A percentile compares a stretch with the other conserved stretches of the same genome.
Evolutionary conservation across 2,329 filamentous ascomycete genomes (phyloP).

Genomic region (Talaromyces atroroseus): DNA sequence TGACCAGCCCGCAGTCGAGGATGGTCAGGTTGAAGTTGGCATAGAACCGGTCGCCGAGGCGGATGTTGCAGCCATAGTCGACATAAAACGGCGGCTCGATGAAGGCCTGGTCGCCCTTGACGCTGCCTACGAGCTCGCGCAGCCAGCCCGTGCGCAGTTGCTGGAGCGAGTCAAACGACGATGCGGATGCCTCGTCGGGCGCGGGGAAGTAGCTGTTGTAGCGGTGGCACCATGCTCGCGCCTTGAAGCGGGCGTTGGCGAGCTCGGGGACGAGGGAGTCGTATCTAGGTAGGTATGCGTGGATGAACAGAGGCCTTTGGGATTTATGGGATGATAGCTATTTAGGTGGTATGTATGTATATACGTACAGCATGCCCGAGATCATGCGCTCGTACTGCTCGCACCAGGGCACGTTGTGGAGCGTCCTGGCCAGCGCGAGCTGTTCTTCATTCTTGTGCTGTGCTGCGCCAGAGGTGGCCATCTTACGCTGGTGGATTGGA

Average conservation of each 20-base stretch:
- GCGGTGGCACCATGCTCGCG: slow-evolving; percentile 52
- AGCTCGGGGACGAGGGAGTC: slow-evolving; percentile 47
- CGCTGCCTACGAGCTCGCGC: slow-evolving; percentile 44
- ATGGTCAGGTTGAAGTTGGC: slow-evolving; percentile 41
- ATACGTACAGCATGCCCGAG: slow-evolving; percentile 21
- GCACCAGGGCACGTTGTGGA: slow-evolving; percentile 20
- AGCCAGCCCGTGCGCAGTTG: slow-evolving; percentile 43
- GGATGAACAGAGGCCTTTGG: neutral
- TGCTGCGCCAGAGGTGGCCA: slow-evolving; percentile 2
- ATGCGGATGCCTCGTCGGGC: slow-evolving; percentile 8
- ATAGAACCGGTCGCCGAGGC: slow-evolving; percentile 56
- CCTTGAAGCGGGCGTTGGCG: slow-evolving; percentile 47
- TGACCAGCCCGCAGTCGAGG: slow-evolving; percentile 49
- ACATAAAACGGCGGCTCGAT: slow-evolving; percentile 58
- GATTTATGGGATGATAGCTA: neutral
- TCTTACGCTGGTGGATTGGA: neutral
- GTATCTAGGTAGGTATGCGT: slow-evolving; percentile 48
- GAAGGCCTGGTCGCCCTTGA: slow-evolving; percentile 46
- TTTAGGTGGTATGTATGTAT: neutral
- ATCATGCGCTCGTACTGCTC: slow-evolving; percentile 25
- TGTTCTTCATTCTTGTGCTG: slow-evolving; percentile 11
- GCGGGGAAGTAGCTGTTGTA: slow-evolving; percentile 54
- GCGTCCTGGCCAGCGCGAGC: slow-evolving; percentile 11
- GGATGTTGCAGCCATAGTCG: slow-evolving; percentile 62
- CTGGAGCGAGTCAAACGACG: slow-evolving; percentile 35